Conservation (phyloP, 331 rosid species). For the Ulmus americana region DNA sequence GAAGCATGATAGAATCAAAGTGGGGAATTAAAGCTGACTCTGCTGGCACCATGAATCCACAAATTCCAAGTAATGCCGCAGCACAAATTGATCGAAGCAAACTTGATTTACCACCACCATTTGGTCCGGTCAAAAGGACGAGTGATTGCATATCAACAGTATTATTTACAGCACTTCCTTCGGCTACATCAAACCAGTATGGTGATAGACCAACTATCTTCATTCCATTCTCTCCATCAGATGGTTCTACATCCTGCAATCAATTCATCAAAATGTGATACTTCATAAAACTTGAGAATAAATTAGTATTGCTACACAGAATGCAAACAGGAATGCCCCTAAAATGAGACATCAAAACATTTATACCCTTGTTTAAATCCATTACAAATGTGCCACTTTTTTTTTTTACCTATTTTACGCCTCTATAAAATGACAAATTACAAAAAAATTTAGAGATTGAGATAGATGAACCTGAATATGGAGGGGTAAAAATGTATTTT, state of each 20-base stretch:
- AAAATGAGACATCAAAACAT: too few species aligned
- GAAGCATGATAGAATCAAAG: conserved; percentile 82
- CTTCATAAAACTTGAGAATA: neutral
- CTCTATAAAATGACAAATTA: too few species aligned
- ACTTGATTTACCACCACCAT: conserved; percentile 98
- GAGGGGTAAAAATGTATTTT: too few species aligned
- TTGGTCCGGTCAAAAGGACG: conserved; percentile 90
- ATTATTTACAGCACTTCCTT: conserved; percentile 78
- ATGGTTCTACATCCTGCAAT: conserved; percentile 40
- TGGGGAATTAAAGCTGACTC: conserved; percentile 76
- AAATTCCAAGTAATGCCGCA: conserved; percentile 78
- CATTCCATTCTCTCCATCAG: conserved; percentile 42
- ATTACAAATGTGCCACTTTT: too few species aligned
- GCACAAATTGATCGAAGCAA: conserved; percentile 90
- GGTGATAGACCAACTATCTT: conserved; percentile 73
- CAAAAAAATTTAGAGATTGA: too few species aligned
- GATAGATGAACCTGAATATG: too few species aligned
- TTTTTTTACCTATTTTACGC: too few species aligned
- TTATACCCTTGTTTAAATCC: too few species aligned
- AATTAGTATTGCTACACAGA: neutral
- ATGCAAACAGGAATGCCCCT: neutral
- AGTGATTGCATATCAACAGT: conserved; percentile 78
- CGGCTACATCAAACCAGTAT: conserved; percentile 76
- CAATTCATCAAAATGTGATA: conserved; percentile 18
- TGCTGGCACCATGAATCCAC: conserved; percentile 95